Percentiles rank a stretch among this genome's conserved stretches.
Evolutionary conservation across 1,284 basidiomycete genomes (phyloP).

Genomic region (Sporisorium scitamineum): DNA sequence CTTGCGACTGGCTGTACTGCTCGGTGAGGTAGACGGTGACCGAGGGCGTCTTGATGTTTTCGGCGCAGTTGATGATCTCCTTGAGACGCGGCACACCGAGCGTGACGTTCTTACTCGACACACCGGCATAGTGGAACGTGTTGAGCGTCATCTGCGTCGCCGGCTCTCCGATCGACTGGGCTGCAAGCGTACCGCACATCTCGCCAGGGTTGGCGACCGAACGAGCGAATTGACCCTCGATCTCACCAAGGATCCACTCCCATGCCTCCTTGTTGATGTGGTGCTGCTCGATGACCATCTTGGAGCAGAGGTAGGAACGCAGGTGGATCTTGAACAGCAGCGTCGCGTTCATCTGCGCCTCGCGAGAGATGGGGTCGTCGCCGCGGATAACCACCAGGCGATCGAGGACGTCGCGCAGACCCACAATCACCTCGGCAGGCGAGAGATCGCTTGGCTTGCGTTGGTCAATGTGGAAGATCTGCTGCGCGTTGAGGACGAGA

Average conservation of each 20-base stretch:
- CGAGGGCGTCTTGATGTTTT: slow-evolving; percentile 97
- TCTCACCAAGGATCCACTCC: slow-evolving; percentile 96
- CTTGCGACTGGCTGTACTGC: slow-evolving; percentile 70
- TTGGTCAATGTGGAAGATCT: slow-evolving; percentile 96
- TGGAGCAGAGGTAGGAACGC: slow-evolving; percentile 65
- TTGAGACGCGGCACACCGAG: slow-evolving; percentile 97
- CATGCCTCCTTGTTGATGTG: slow-evolving; percentile 77
- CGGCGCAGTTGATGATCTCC: slow-evolving; percentile 99
- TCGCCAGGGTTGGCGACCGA: slow-evolving; percentile 93
- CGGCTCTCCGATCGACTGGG: slow-evolving; percentile 98
- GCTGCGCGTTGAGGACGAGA: slow-evolving; percentile 93
- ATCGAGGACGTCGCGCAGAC: slow-evolving; percentile 72
- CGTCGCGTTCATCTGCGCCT: slow-evolving; percentile 89
- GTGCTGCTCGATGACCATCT: slow-evolving; percentile 68
- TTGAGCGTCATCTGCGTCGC: slow-evolving; percentile 99
- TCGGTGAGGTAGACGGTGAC: slow-evolving; percentile 81
- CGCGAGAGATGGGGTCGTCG: slow-evolving; percentile 75
- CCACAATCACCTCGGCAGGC: slow-evolving; percentile 85
- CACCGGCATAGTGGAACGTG: slow-evolving; percentile 97
- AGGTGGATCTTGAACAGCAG: slow-evolving; percentile 85
- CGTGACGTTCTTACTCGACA: slow-evolving; percentile 98
- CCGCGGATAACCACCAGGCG: slow-evolving; percentile 80
- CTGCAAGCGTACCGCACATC: slow-evolving; percentile 98
- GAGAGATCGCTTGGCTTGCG: slow-evolving; percentile 93
- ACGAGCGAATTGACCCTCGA: slow-evolving; percentile 79